phyloP scores from a whole-genome alignment of 805 yeast genomes.

The Dipodascus albidus region DNA sequence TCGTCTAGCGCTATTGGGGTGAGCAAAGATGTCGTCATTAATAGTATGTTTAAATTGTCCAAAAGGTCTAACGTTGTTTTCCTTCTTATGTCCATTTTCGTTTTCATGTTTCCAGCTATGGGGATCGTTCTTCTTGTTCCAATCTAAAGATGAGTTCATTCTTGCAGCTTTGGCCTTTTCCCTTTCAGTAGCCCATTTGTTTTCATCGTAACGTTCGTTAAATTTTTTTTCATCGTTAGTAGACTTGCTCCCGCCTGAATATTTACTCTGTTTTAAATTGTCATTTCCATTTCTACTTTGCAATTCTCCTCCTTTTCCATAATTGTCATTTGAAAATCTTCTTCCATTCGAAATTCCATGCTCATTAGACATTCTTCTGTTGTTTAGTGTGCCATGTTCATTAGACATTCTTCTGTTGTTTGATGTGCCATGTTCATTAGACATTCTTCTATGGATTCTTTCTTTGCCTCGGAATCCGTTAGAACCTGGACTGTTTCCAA shows the following conservation, averaged over 20 bases:
- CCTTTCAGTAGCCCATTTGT: background rate
- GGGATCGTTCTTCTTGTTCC: too few species aligned
- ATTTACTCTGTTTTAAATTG: too few species aligned
- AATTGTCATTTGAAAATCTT: background rate
- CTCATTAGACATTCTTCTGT: background rate
- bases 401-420: background rate
- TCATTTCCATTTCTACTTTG: background rate
- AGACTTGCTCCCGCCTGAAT: too few species aligned
- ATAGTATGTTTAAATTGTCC: background rate
- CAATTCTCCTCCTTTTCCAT: background rate
- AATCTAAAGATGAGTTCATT: background rate
- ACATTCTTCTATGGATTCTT: background rate
- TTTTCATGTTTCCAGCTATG: background rate
- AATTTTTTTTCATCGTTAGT: background rate
- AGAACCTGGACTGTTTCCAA: too few species aligned
- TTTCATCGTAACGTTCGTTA: background rate
- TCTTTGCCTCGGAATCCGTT: too few species aligned
- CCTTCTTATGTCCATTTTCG: background rate
- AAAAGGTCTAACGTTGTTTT: background rate
- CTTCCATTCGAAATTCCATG: too few species aligned
- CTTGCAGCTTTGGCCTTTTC: background rate
- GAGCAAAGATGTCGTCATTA: background rate
- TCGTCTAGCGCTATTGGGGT: background rate
- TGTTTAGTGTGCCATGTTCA: background rate
- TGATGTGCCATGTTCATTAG: background rate